Conservation (phyloP, 1,139 yeast species). For the Scheffersomyces parashehatae region DNA sequence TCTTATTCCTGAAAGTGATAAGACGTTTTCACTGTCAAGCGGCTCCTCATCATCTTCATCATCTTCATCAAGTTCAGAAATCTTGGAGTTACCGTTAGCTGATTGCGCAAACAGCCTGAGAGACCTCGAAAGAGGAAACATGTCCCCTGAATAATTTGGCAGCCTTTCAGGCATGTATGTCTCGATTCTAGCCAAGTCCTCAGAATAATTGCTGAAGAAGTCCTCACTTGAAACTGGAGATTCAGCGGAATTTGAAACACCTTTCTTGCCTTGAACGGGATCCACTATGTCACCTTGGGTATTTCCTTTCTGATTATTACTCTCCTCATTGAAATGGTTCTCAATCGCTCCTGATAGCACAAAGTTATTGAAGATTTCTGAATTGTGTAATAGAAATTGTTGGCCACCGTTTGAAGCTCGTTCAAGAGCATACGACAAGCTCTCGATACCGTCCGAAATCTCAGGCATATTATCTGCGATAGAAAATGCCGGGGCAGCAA, state of each 20-base stretch:
- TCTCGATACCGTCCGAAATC: conserved; percentile 28
- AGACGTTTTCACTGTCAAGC: not conserved
- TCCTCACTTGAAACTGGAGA: not conserved
- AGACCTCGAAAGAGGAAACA: conserved; percentile 7
- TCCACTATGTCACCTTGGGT: conserved; percentile 5
- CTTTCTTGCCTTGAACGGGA: not conserved
- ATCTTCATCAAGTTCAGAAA: conserved; percentile 9
- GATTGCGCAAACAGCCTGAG: not conserved
- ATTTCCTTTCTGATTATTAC: conserved; percentile 3
- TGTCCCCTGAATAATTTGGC: conserved; percentile 12
- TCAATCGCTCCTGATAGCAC: conserved; percentile 13
- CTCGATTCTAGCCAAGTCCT: conserved; percentile 18
- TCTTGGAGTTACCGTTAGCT: not conserved
- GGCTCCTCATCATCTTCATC: conserved; percentile 7
- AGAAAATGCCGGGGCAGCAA: not conserved
- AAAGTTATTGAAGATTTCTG: conserved; percentile 30
- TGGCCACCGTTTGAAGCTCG: conserved; percentile 28
- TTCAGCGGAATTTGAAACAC: not conserved
- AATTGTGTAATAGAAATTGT: conserved; percentile 28
- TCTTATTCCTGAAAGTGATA: not conserved
- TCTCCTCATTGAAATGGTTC: not conserved
- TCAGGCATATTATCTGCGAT: conserved; percentile 13
- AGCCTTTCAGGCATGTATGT: conserved; percentile 10
- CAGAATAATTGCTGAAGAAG: conserved; percentile 12
- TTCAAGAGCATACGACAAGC: conserved; percentile 29